Percentiles rank a stretch among this genome's conserved stretches.
Evolutionary conservation across 2,329 filamentous ascomycete genomes (phyloP).

Genomic region (Xenoacremonium recifei): DNA sequence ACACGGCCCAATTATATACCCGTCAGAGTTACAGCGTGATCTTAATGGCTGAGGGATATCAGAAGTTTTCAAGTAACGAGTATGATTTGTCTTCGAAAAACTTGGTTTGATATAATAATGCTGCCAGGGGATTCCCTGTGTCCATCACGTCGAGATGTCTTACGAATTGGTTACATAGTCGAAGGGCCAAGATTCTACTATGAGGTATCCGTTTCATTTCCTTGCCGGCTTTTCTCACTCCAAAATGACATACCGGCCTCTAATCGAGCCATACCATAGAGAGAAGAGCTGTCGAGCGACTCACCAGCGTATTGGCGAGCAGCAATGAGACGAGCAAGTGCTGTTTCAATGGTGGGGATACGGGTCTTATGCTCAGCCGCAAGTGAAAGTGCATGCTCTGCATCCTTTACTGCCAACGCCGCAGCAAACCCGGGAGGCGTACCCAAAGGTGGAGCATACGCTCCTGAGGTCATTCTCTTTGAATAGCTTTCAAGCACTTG

Average conservation of each 20-base stretch:
- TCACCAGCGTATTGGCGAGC: constrained; percentile 2
- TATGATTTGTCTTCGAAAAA: no score
- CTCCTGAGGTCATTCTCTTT: constrained; percentile 25
- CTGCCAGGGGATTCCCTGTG: no score
- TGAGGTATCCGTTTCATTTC: not conserved
- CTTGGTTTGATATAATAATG: no score
- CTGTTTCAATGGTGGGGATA: constrained; percentile 6
- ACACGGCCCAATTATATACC: no score
- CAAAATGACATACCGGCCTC: constrained; percentile 7
- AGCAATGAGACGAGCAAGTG: constrained; percentile 4
- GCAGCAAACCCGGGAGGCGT: constrained; percentile 7
- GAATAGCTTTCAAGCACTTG: constrained; percentile 25
- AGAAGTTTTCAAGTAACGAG: no score
- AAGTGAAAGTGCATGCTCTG: constrained; percentile 6
- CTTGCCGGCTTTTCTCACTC: not conserved
- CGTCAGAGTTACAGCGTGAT: no score
- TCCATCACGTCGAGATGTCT: no score
- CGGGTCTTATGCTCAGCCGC: constrained; percentile 2
- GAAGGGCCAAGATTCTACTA: no score
- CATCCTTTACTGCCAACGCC: constrained; percentile 8
- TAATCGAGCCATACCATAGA: constrained; percentile 5
- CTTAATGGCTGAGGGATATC: no score
- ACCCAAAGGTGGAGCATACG: constrained; percentile 18
- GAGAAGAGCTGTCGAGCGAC: constrained; percentile 8
- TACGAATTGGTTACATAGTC: no score